Percentiles rank a stretch among this genome's conserved stretches.
phyloP scores from a whole-genome alignment of 1,284 basidiomycete species.

The Fistulinella cinereoalba region DNA sequence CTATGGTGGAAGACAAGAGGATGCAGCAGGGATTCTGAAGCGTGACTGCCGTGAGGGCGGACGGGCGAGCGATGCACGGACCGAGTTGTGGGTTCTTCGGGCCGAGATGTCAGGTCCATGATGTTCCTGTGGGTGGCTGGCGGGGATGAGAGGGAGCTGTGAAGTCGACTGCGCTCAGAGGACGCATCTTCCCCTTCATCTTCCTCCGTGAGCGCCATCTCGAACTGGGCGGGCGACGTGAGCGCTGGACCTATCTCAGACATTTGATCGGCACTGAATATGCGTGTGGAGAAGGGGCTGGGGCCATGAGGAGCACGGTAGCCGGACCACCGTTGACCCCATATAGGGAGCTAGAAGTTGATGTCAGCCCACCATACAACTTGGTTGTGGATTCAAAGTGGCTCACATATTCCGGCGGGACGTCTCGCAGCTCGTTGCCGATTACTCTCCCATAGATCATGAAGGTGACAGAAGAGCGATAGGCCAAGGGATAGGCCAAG shows the following conservation, averaged over 20 bases:
- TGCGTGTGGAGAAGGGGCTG: slow-evolving; percentile 27
- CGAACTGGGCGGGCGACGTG: slow-evolving; percentile 31
- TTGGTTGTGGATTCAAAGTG: not conserved
- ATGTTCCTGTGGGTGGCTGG: slow-evolving; percentile 4
- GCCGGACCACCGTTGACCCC: slow-evolving; percentile 33
- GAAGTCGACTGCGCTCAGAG: slow-evolving; percentile 15
- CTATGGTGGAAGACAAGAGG: not conserved
- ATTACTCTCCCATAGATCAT: slow-evolving; percentile 33
- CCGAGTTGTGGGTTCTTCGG: slow-evolving; percentile 2
- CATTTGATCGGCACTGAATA: slow-evolving; percentile 24
- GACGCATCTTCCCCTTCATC: slow-evolving; percentile 20
- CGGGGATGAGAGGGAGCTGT: slow-evolving; percentile 8
- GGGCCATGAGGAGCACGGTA: slow-evolving; percentile 25
- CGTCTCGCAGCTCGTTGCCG: slow-evolving; percentile 31
- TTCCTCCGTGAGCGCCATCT: slow-evolving; percentile 16
- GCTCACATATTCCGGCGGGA: slow-evolving; percentile 32
- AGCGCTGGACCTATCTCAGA: slow-evolving; percentile 19
- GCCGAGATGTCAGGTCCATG: not conserved
- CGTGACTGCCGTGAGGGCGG: not conserved
- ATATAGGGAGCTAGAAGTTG: slow-evolving; percentile 28
- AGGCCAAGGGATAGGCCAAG: slow-evolving; percentile 12
- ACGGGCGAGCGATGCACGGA: slow-evolving; percentile 2
- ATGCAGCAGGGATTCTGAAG: not conserved
- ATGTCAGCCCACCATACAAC: slow-evolving; percentile 15
- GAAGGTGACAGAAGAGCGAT: slow-evolving; percentile 11